Conservation (phyloP, 2,329 filamentous ascomycete genomes). For the Conoideocrella luteorostrata region DNA sequence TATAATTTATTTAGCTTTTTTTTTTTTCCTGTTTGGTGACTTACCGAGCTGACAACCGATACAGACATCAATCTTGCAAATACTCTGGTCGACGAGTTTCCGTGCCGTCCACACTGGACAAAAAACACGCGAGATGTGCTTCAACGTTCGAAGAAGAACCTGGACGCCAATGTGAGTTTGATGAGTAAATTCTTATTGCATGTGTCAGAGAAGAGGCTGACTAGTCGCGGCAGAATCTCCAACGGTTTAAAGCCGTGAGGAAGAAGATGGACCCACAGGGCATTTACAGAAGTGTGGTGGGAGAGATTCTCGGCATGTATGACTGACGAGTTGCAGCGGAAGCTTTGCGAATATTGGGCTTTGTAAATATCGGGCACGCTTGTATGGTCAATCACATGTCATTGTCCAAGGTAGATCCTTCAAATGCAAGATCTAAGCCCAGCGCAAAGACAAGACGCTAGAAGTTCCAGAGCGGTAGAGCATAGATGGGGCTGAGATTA, state of each 20-base stretch:
- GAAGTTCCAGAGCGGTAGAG: no score
- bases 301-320: conserved; percentile 42
- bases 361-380: no score
- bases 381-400: no score
- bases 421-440: no score
- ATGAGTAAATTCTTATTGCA: no score
- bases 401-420: no score
- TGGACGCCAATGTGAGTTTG: conserved; percentile 35
- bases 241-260: conserved; percentile 40
- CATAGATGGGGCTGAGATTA: no score
- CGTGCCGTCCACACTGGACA: conserved; percentile 46
- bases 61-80: conserved; percentile 38
- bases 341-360: no score
- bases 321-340: conserved; percentile 10
- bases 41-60: no score
- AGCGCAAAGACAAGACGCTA: no score
- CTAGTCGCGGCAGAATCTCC: conserved; percentile 28
- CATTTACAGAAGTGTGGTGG: conserved; percentile 40
- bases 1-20: conserved; percentile 6
- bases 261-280: conserved; percentile 42
- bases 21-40: no score
- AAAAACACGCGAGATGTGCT: conserved; percentile 46
- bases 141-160: conserved; percentile 35
- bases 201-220: no score
- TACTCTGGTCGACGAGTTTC: conserved; percentile 42